Evolutionary conservation across 257 asterid species (phyloP).

Genomic region (Osmanthus fragrans): DNA sequence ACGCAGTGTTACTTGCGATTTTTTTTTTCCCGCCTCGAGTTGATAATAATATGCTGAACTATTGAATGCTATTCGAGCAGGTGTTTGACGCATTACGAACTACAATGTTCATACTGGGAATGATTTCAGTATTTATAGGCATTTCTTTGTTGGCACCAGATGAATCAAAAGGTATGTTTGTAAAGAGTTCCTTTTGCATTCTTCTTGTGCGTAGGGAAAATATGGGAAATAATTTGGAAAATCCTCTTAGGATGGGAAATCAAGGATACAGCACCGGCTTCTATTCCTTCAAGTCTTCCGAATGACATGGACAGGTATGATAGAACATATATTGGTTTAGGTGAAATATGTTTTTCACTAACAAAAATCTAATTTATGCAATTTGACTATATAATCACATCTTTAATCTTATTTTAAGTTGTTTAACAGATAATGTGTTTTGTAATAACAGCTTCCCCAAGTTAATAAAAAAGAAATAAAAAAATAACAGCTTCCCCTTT

Average conservation of each 20-base stretch:
- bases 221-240: conserved; percentile 22
- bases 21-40: neutral
- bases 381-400: neutral
- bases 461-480: too few relatives aligned
- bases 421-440: neutral
- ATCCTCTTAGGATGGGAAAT: conserved; percentile 62
- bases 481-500: conserved; percentile 13
- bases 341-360: neutral
- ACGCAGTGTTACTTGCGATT: neutral
- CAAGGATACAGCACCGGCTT: conserved; percentile 59
- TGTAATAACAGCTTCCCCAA: neutral
- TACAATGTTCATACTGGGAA: conserved; percentile 89
- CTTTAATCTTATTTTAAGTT: neutral
- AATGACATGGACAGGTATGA: conserved; percentile 71
- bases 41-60: conserved; percentile 10
- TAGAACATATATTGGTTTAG: neutral
- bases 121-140: conserved; percentile 90
- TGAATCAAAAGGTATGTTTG: conserved; percentile 74
- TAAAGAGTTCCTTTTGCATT: neutral
- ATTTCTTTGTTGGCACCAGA: conserved; percentile 96
- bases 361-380: neutral
- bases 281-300: conserved; percentile 49
- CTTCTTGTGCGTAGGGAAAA: neutral
- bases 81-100: conserved; percentile 85
- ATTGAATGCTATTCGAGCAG: conserved; percentile 44